phyloP scores from a whole-genome alignment of 352 stramenopile genomes.

The Phytophthora pini region DNA sequence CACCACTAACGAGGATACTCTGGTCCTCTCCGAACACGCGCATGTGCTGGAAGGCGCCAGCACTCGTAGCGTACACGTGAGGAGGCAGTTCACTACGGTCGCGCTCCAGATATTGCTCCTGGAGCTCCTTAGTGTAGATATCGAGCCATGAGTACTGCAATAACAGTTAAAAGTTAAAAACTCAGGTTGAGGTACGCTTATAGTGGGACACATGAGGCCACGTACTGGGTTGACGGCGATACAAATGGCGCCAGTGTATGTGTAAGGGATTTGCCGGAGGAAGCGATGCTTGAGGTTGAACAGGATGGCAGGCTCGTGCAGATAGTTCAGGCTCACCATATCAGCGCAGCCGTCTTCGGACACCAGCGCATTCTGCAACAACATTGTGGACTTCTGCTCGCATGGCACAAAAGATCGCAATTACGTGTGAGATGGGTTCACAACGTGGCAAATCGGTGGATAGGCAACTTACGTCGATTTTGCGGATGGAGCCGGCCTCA shows the following conservation, averaged over 20 bases:
- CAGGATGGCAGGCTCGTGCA: slow-evolving; percentile 92
- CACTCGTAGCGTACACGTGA: slow-evolving; percentile 86
- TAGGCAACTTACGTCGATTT: slow-evolving; percentile 40
- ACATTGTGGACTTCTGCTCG: slow-evolving; percentile 73
- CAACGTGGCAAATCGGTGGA: slow-evolving; percentile 4
- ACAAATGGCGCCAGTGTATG: slow-evolving; percentile 96
- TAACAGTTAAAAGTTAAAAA: slow-evolving; percentile 9
- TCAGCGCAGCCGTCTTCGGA: slow-evolving; percentile 71
- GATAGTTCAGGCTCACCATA: slow-evolving; percentile 91
- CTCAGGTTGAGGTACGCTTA: slow-evolving; percentile 7
- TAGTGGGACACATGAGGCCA: slow-evolving; percentile 20
- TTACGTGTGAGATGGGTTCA: slow-evolving; percentile 10
- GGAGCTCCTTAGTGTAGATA: slow-evolving; percentile 85
- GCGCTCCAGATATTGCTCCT: slow-evolving; percentile 81
- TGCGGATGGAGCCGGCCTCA: slow-evolving; percentile 56
- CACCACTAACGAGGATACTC: slow-evolving; percentile 83
- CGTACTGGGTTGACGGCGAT: slow-evolving; percentile 97
- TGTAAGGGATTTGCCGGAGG: slow-evolving; percentile 94
- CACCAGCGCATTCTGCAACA: slow-evolving; percentile 75
- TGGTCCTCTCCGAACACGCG: slow-evolving; percentile 82
- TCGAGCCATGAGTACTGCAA: slow-evolving; percentile 92
- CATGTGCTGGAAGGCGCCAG: slow-evolving; percentile 85
- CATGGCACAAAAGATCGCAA: slow-evolving; percentile 13
- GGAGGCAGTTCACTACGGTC: slow-evolving; percentile 76
- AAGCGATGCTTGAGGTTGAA: slow-evolving; percentile 93